Conservation (phyloP, 139 green algal genomes). For the Medakamo hakoo region DNA sequence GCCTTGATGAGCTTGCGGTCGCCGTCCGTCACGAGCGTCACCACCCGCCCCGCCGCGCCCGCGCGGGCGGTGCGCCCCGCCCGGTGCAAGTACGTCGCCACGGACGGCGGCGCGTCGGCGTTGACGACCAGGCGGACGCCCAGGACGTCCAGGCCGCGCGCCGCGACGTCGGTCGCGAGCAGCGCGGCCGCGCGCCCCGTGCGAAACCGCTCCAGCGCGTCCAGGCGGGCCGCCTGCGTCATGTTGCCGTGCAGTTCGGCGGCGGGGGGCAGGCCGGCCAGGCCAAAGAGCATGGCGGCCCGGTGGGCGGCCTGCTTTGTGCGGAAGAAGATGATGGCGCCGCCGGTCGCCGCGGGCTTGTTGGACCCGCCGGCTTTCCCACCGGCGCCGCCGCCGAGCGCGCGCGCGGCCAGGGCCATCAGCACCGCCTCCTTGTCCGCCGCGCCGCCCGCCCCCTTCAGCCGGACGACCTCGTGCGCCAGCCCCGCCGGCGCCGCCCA, state of each 20-base stretch:
- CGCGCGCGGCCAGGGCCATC: constrained; percentile 57
- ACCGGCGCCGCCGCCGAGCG: constrained; percentile 41
- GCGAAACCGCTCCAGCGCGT: constrained; percentile 68
- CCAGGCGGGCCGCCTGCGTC: constrained; percentile 71
- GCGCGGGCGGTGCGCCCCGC: constrained; percentile 85
- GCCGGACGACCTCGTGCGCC: constrained; percentile 70
- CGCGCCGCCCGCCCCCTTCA: constrained; percentile 36
- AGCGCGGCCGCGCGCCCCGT: constrained; percentile 49
- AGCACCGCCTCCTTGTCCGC: constrained; percentile 74
- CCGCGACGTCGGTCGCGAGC: constrained; percentile 78
- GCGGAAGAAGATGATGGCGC: constrained; percentile 78
- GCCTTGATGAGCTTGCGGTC: constrained; percentile 75
- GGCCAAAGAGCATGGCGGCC: constrained; percentile 86
- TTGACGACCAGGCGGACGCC: constrained; percentile 70
- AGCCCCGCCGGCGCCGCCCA: constrained; percentile 48
- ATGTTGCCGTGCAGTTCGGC: constrained; percentile 94
- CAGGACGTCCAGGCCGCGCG: constrained; percentile 87
- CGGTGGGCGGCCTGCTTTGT: constrained; percentile 83
- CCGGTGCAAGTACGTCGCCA: constrained; percentile 68
- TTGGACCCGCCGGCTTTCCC: too few relatives aligned
- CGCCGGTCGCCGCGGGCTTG: constrained; percentile 14
- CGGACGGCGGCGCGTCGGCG: constrained; percentile 33
- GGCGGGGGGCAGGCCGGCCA: constrained; percentile 54
- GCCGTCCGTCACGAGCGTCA: constrained; percentile 73
- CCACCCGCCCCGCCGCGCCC: constrained; percentile 50